Conservation (phyloP, 2,329 filamentous ascomycete species). For the Botrytis elliptica region DNA sequence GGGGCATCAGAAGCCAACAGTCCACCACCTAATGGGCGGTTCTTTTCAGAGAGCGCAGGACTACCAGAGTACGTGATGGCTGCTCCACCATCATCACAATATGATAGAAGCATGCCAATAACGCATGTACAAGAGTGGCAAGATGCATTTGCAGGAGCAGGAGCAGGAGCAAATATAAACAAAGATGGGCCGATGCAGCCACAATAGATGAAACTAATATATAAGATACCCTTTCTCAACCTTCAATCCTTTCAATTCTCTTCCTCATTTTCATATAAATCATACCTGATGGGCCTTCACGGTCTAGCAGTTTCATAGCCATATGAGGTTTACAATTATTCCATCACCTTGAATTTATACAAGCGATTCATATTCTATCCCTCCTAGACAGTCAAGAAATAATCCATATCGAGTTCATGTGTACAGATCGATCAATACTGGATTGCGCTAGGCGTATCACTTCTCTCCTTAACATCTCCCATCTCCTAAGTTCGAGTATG, state of each 20-base stretch:
- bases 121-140: not conserved
- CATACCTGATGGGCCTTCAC: not conserved
- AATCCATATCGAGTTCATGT: not conserved
- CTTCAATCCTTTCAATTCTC: not conserved
- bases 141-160: not conserved
- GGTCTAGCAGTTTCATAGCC: not conserved
- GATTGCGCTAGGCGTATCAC: not conserved
- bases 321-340: not conserved
- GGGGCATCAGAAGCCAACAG: not conserved
- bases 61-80: not conserved
- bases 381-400: not conserved
- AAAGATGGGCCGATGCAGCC: not conserved
- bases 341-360: not conserved
- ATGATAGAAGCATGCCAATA: not conserved
- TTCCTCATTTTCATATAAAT: too few relatives aligned
- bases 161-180: not conserved
- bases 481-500: not conserved
- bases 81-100: not conserved
- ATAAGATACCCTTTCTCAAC: not conserved
- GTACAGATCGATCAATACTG: not conserved
- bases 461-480: not conserved
- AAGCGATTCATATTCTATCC: not conserved
- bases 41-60: not conserved
- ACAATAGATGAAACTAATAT: conserved; percentile 1
- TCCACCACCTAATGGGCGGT: not conserved